Conservation (phyloP, 2,329 filamentous ascomycete species). For the Thermothelomyces thermophilus region DNA sequence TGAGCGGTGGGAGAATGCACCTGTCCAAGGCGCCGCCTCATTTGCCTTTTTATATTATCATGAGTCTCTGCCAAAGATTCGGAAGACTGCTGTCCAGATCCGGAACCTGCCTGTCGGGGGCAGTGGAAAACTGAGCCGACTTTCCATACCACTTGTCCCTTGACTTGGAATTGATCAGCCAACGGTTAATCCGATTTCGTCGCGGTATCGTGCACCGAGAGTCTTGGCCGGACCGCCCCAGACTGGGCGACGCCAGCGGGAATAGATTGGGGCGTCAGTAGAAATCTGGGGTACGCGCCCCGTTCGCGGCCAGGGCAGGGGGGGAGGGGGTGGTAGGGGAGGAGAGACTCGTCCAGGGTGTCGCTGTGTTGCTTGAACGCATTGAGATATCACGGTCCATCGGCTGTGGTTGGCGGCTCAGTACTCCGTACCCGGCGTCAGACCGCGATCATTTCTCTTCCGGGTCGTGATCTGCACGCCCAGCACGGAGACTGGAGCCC, state of each 20-base stretch:
- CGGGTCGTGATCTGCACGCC: slow-evolving; percentile 12
- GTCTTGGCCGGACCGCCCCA: slow-evolving; percentile 5
- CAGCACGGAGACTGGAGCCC: slow-evolving; percentile 18
- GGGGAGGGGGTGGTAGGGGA: too few relatives aligned
- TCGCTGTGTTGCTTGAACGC: background rate
- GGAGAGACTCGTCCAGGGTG: background rate
- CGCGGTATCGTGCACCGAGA: slow-evolving; percentile 7
- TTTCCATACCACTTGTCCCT: slow-evolving; percentile 17
- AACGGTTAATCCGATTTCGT: slow-evolving; percentile 9
- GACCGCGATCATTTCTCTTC: slow-evolving; percentile 12
- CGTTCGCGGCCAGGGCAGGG: background rate
- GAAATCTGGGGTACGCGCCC: slow-evolving; percentile 18
- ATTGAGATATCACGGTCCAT: background rate
- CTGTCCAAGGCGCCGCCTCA: background rate
- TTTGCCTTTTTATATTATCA: slow-evolving; percentile 4
- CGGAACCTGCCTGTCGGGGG: slow-evolving; percentile 10
- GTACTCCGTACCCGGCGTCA: background rate
- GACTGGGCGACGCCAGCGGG: slow-evolving; percentile 9
- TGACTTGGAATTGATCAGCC: slow-evolving; percentile 11
- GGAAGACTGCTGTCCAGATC: slow-evolving; percentile 2
- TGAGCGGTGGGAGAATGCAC: background rate
- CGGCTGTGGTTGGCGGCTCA: background rate
- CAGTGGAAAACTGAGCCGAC: slow-evolving; percentile 18
- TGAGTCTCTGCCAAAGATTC: background rate
- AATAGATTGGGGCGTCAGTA: slow-evolving; percentile 17